Percentiles rank a stretch among this genome's conserved stretches.
phyloP scores from a whole-genome alignment of 352 stramenopile genomes.

The Phytophthora multivora region DNA sequence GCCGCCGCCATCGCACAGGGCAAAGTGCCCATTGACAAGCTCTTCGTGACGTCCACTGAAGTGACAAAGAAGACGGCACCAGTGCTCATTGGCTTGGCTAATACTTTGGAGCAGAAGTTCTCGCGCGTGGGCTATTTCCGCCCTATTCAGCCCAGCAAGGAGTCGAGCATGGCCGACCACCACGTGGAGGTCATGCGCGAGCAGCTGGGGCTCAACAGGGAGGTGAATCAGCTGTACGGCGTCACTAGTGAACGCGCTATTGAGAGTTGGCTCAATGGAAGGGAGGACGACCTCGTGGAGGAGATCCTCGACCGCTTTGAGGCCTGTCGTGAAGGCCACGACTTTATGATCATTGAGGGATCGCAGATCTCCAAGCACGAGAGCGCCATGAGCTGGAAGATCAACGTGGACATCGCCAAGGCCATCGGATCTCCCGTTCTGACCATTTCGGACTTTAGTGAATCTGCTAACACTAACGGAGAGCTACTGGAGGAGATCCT shows the following conservation, averaged over 20 bases:
- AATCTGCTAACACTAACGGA: conserved; percentile 28
- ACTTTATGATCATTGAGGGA: conserved; percentile 89
- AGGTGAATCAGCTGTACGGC: conserved; percentile 53
- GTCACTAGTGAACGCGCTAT: conserved; percentile 63
- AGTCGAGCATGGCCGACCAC: conserved; percentile 49
- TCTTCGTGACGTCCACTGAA: conserved; percentile 78
- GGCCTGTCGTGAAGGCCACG: conserved; percentile 52
- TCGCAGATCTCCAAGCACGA: conserved; percentile 70
- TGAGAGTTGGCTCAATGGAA: conserved; percentile 56
- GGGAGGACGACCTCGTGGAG: conserved; percentile 70
- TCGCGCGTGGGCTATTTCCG: conserved; percentile 77
- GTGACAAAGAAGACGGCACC: conserved; percentile 66
- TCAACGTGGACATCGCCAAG: conserved; percentile 81
- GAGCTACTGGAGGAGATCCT: conserved; percentile 58
- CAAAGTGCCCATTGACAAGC: conserved; percentile 58
- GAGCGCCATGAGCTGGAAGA: conserved; percentile 77
- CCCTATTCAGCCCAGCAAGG: conserved; percentile 55
- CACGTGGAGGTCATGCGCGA: conserved; percentile 74
- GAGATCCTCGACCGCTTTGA: conserved; percentile 74
- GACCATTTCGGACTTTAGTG: conserved; percentile 60
- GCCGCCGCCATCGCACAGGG: conserved; percentile 42
- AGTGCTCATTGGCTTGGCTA: conserved; percentile 66
- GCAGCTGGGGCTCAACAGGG: conserved; percentile 55
- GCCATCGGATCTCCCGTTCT: conserved; percentile 68
- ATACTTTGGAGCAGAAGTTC: conserved; percentile 81